phyloP scores from a whole-genome alignment of 2,329 filamentous ascomycete genomes.

The Boeremia lycopersici region DNA sequence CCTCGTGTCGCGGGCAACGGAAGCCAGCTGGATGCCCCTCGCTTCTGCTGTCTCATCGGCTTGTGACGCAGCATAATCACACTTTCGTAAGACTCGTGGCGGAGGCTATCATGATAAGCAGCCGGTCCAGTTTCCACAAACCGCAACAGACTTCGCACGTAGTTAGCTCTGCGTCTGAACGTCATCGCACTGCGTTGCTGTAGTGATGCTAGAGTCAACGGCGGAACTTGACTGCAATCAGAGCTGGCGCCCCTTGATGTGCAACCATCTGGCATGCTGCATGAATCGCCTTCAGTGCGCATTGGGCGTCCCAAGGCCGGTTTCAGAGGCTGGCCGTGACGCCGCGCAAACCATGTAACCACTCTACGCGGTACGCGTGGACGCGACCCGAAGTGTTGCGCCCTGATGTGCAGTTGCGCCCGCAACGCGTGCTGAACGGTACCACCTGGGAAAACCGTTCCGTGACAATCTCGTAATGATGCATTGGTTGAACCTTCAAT shows the following conservation, averaged over 20 bases:
- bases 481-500: slow-evolving; percentile 27
- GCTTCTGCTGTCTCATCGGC: not conserved
- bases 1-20: not conserved
- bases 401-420: slow-evolving; percentile 1
- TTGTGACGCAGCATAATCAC: slow-evolving; percentile 11
- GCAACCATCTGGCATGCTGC: slow-evolving; percentile 4
- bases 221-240: slow-evolving; percentile 4
- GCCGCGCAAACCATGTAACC: slow-evolving; percentile 10
- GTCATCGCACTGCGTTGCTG: slow-evolving; percentile 14
- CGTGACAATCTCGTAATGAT: slow-evolving; percentile 26
- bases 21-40: slow-evolving; percentile 1
- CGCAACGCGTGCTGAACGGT: slow-evolving; percentile 12
- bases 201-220: slow-evolving; percentile 2
- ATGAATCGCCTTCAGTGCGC: slow-evolving; percentile 15
- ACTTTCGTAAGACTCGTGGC: slow-evolving; percentile 9
- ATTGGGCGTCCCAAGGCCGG: slow-evolving; percentile 11
- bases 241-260: slow-evolving; percentile 5
- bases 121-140: slow-evolving; percentile 8
- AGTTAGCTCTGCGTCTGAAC: not conserved
- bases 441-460: slow-evolving; percentile 15
- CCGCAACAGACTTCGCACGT: slow-evolving; percentile 3
- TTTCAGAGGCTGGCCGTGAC: slow-evolving; percentile 12
- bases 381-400: slow-evolving; percentile 4
- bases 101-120: slow-evolving; percentile 9
- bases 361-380: slow-evolving; percentile 17